Base-by-base conservation (phyloP, 179 eudicot genomes). In the Gypsophila paniculata region DNA sequence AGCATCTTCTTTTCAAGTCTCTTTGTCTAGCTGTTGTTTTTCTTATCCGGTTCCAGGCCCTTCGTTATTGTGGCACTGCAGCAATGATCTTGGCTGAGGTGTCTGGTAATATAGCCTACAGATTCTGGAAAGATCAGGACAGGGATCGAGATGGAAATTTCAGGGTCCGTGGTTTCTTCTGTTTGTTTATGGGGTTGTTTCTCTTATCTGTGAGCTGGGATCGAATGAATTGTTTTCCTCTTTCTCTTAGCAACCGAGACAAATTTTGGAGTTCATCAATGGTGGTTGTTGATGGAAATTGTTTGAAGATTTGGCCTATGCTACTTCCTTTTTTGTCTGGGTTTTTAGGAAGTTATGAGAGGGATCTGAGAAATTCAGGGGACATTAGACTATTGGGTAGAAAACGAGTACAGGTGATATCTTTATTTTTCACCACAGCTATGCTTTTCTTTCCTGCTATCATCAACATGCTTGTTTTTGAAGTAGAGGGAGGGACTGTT, bases 181-280 rank as follows among this genome's bases (percentile, higher is more conserved):
- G 79, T 11, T 79, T 94, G 73, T 72, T 84, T 57, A 11, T 76
- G 61, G 96, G 96, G 59, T 69, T 89, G 80, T 76, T 88, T 25
- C 76, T 89, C 62, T 79, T 94, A 44, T 89, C 96, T 53, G 63
- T 94, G 71, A 88, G 99, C 80, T 94, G 97, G 97, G 99, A 94
- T 81, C 83, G 96, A 44, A 76, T 82, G 46, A 91, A 90, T 54
- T 94, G 97, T 57, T 94, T 90, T 65, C 99, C 99, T 7, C 84
- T 91, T 5, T 91, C 97, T 34, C 82, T 74, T 52, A 72, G 76
- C 53, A 89, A 88, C 62, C 68, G 85, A 44, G 78, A 60, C 29
- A 85, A 77, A 61, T 65, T 77, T 2, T 87, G 88, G 61, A 82
- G 83, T 77, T 77, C 82, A 4, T 49, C 82, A 65, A 61, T 86